A percentile compares a stretch with the other conserved stretches of the same genome.
phyloP scores from a whole-genome alignment of 495 filamentous ascomycete species.

The Penicillium fimorum region DNA sequence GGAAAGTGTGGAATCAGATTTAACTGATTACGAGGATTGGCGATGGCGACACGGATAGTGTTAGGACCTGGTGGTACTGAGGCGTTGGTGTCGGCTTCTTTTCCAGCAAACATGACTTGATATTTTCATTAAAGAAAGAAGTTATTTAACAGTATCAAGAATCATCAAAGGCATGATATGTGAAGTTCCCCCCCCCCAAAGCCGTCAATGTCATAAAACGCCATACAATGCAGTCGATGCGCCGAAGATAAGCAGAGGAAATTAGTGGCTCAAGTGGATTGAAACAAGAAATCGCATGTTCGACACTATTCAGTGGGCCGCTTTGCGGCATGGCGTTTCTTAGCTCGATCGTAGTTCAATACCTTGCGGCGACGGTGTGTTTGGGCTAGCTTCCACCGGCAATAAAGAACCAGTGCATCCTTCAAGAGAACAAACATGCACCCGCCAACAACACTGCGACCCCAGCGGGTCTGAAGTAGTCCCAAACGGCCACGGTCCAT shows the following conservation, averaged over 20 bases:
- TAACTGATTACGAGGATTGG: too few species aligned
- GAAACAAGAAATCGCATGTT: background rate
- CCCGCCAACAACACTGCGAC: slow-evolving; percentile 74
- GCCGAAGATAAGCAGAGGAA: slow-evolving; percentile 4
- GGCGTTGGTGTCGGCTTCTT: too few species aligned
- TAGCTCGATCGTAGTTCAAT: slow-evolving; percentile 58
- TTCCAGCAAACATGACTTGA: background rate
- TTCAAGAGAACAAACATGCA: slow-evolving; percentile 77
- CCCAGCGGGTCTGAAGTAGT: slow-evolving; percentile 72
- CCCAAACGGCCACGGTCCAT: slow-evolving; percentile 48
- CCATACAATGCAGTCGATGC: slow-evolving; percentile 27
- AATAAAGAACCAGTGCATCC: slow-evolving; percentile 72
- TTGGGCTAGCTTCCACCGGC: slow-evolving; percentile 69
- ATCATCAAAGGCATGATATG: slow-evolving; percentile 27
- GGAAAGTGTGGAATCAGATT: too few species aligned
- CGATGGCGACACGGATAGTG: too few species aligned
- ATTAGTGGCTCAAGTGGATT: background rate
- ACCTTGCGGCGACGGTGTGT: slow-evolving; percentile 65
- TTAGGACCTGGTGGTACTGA: too few species aligned
- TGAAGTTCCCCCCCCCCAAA: slow-evolving; percentile 11
- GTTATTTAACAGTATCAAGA: slow-evolving; percentile 11
- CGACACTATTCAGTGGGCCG: slow-evolving; percentile 14
- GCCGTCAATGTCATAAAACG: slow-evolving; percentile 19
- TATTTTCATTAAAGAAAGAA: background rate
- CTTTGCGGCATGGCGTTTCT: slow-evolving; percentile 31